Conservation (phyloP, 208 protist species). For the Acanthamoeba triangularis region DNA sequence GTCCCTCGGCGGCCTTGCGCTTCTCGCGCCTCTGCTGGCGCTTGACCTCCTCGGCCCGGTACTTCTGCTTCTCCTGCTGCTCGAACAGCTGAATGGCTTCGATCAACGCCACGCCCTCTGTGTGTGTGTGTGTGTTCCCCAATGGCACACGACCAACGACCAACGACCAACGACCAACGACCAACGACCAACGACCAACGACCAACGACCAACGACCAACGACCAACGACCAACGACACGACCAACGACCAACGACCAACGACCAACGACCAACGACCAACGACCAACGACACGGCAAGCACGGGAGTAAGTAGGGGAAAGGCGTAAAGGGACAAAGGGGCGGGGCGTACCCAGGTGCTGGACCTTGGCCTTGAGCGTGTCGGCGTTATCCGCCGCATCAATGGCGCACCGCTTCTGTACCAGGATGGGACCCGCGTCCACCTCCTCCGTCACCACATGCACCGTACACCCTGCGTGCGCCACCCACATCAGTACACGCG, state of each 20-base stretch:
- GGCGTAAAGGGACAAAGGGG: background rate
- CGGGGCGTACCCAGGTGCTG: conserved; percentile 68
- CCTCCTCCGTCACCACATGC: conserved; percentile 69
- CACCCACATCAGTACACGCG: too few species aligned
- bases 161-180: background rate
- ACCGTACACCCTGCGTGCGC: conserved; percentile 16
- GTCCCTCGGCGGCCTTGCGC: background rate
- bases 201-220: too few species aligned
- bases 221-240: background rate
- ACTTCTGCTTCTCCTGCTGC: conserved; percentile 21
- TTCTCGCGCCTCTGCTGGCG: background rate
- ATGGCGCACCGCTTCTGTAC: conserved; percentile 77
- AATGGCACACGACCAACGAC: too few species aligned
- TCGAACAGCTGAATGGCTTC: conserved; percentile 74
- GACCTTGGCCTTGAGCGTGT: conserved; percentile 78
- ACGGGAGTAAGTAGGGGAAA: background rate
- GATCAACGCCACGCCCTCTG: conserved; percentile 73
- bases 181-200: background rate
- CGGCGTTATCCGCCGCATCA: background rate
- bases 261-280: background rate
- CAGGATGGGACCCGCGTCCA: conserved; percentile 75
- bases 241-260: background rate
- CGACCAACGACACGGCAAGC: background rate
- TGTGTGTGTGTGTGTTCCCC: background rate
- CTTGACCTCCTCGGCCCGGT: background rate